A percentile compares a stretch with the other conserved stretches of the same genome.
Evolutionary conservation across 1,139 yeast species (phyloP).

Genomic region (Magnusiomyces suaveolens): DNA sequence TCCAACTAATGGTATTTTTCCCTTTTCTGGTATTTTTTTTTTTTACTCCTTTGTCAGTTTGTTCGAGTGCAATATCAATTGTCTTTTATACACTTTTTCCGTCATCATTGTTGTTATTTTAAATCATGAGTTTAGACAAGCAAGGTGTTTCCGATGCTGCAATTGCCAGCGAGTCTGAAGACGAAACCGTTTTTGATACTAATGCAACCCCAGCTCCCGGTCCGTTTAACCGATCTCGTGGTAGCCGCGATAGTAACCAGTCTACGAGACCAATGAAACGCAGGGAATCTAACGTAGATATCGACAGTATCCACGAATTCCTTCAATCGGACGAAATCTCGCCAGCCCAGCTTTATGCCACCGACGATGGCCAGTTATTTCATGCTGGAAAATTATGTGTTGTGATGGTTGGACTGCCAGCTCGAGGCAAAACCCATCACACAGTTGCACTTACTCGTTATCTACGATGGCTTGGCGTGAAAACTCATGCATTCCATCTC

Average conservation of each 20-base stretch:
- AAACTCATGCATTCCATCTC: constrained; percentile 80
- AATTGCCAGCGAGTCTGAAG: constrained; percentile 2
- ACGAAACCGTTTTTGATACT: not conserved
- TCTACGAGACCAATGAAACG: not conserved
- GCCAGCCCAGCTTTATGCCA: constrained; percentile 80
- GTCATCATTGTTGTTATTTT: no score
- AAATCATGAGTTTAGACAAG: no score
- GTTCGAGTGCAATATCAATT: no score
- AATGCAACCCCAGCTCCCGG: constrained; percentile 13
- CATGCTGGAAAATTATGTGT: constrained; percentile 72
- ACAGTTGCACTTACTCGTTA: constrained; percentile 80
- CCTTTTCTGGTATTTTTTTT: not conserved
- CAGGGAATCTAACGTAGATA: constrained; percentile 16
- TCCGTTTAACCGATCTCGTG: constrained; percentile 9
- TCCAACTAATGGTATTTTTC: not conserved
- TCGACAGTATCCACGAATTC: constrained; percentile 28
- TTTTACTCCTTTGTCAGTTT: not conserved
- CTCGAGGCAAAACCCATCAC: constrained; percentile 68
- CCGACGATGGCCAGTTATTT: constrained; percentile 80
- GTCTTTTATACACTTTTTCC: no score
- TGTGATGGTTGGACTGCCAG: constrained; percentile 52
- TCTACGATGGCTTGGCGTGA: constrained; percentile 81
- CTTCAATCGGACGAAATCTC: constrained; percentile 34
- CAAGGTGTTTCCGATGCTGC: not conserved
- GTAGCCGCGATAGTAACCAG: not conserved